phyloP scores from a whole-genome alignment of 345 rosid genomes.

The Salix brachista region DNA sequence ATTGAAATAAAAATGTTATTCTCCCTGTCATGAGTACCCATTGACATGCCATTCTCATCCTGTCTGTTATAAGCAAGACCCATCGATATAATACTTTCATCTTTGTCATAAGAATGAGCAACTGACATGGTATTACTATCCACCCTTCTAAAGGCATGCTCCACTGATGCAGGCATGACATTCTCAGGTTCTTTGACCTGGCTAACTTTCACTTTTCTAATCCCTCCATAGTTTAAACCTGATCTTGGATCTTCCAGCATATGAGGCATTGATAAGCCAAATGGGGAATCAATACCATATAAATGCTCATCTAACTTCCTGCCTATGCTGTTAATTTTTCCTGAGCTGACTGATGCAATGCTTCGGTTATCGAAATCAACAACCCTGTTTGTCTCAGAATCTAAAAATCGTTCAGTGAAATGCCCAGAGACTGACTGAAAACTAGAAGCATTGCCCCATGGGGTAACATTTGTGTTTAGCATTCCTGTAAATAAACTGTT shows the following conservation, averaged over 20 bases:
- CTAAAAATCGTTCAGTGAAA: slow-evolving; percentile 35
- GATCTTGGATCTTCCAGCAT: slow-evolving; percentile 36
- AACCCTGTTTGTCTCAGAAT: slow-evolving; percentile 30
- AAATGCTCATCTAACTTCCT: slow-evolving; percentile 34
- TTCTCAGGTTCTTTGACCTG: slow-evolving; percentile 46
- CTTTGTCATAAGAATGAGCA: slow-evolving; percentile 10
- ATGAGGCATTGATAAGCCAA: slow-evolving; percentile 42
- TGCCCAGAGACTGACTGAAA: slow-evolving; percentile 38
- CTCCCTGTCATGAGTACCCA: slow-evolving; percentile 35
- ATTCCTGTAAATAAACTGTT: slow-evolving; percentile 34
- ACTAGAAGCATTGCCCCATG: slow-evolving; percentile 40
- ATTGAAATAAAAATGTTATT: slow-evolving; percentile 39
- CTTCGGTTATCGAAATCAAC: slow-evolving; percentile 33
- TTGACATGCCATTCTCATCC: slow-evolving; percentile 22
- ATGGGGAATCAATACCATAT: slow-evolving; percentile 31
- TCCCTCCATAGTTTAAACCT: slow-evolving; percentile 37
- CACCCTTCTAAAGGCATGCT: slow-evolving; percentile 27
- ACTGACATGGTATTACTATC: slow-evolving; percentile 12
- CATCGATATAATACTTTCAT: slow-evolving; percentile 20
- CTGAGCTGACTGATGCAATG: slow-evolving; percentile 25
- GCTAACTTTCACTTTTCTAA: slow-evolving; percentile 53
- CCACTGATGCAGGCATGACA: slow-evolving; percentile 28
- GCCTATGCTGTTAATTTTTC: slow-evolving; percentile 21
- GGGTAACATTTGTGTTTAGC: slow-evolving; percentile 32
- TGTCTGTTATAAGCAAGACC: slow-evolving; percentile 23